Evolutionary conservation across 2,329 filamentous ascomycete genomes (phyloP).

Genomic region (Paecilomyces fulvus): DNA sequence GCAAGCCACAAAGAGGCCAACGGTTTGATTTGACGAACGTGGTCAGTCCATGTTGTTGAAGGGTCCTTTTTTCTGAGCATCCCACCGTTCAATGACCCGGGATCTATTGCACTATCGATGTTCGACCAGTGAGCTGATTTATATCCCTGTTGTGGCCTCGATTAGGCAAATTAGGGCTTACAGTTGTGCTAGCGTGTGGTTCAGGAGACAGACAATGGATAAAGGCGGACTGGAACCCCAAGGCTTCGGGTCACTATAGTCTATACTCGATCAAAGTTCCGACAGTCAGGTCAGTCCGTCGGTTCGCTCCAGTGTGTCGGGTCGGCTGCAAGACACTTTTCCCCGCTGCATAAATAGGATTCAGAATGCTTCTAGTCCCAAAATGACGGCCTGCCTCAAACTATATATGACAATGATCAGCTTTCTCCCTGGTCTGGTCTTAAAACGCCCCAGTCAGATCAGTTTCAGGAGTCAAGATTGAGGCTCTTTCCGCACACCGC

Average conservation of each 20-base stretch:
- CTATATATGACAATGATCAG: background rate
- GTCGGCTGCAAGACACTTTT: background rate
- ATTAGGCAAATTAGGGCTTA: background rate
- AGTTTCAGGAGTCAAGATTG: background rate
- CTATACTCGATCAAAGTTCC: background rate
- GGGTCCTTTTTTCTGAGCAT: background rate
- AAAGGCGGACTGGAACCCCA: background rate
- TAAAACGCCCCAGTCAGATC: background rate
- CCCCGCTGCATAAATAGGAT: background rate
- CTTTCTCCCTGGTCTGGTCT: background rate
- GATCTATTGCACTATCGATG: background rate
- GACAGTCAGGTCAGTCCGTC: background rate
- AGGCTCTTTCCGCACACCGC: background rate
- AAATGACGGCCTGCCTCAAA: background rate
- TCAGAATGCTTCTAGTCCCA: background rate
- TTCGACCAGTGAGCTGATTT: background rate
- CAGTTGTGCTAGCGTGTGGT: background rate
- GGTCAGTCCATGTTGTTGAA: background rate
- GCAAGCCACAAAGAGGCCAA: too few relatives aligned
- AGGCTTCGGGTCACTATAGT: background rate
- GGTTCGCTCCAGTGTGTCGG: background rate
- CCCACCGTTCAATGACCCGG: background rate
- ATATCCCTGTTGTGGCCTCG: background rate
- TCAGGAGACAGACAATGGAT: background rate
- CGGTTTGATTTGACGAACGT: background rate